These are phyloP conservation scores for Afroboletus lepidellus DNA, from an alignment of 1,284 basidiomycete species.

Conservation along the genomic window DNA sequence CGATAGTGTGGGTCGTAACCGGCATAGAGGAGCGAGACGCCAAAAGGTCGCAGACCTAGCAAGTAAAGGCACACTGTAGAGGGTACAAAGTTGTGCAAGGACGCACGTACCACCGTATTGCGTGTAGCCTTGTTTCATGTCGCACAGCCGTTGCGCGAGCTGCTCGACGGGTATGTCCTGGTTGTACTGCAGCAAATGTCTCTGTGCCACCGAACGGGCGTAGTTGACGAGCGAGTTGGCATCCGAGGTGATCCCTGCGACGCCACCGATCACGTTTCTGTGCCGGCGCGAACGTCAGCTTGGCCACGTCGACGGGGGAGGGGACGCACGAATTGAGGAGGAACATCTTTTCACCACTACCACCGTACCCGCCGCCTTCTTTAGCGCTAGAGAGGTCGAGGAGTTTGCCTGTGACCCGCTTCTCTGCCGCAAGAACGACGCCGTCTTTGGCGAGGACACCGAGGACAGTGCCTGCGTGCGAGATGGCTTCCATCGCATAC, in stretches of 20 bases:
- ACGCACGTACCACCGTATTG: slow-evolving; percentile 83
- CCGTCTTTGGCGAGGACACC: slow-evolving; percentile 95
- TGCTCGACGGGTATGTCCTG: slow-evolving; percentile 98
- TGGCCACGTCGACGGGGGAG: neutral
- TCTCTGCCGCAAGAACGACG: slow-evolving; percentile 97
- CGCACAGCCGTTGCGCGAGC: slow-evolving; percentile 90
- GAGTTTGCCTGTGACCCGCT: slow-evolving; percentile 98
- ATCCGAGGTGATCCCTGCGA: slow-evolving; percentile 95
- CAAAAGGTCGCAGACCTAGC: slow-evolving; percentile 92
- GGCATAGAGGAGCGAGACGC: slow-evolving; percentile 94
- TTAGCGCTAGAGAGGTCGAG: slow-evolving; percentile 85
- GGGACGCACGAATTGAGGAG: slow-evolving; percentile 78
- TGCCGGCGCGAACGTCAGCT: neutral
- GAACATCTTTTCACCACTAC: slow-evolving; percentile 97
- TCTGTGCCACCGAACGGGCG: slow-evolving; percentile 88
- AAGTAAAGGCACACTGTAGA: neutral
- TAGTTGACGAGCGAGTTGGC: slow-evolving; percentile 98
- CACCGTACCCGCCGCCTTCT: slow-evolving; percentile 82
- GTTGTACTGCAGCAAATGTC: slow-evolving; percentile 87
- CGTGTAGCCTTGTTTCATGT: slow-evolving; percentile 98
- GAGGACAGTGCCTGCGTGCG: slow-evolving; percentile 92
- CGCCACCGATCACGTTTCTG: slow-evolving; percentile 94
- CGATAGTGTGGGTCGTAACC: slow-evolving; percentile 95
- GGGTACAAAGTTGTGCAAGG: neutral
- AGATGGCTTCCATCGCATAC: slow-evolving; percentile 99